Base-by-base conservation (phyloP, 306 rosid species). In the Arachis stenosperma region DNA sequence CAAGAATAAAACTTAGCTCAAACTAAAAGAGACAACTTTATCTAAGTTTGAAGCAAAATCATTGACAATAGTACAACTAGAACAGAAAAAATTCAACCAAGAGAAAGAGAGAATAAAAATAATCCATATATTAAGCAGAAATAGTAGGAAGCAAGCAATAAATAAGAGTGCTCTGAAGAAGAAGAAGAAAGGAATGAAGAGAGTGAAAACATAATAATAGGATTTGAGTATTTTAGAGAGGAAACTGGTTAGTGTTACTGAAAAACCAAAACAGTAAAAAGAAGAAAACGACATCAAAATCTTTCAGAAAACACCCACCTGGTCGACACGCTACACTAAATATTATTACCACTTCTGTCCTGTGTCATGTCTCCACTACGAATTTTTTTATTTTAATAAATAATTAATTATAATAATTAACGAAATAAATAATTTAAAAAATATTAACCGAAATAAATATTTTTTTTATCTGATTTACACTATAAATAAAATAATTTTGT, bases 181-280 rank as follows among this genome's bases (percentile, higher is more conserved):
- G 74, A 37, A 81, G 4, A 33, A 4, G 84, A 82, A 67, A 84
- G 73, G 82, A 84, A 80, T 78, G 74, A 81, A 76, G 81, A 9
- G 72, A 56, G 3, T 69, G 79, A 0, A 72, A 81, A 84, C 86
- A 83, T 79, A 33, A 33, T 33, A 33, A 33, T 33, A 81, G 84
- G 81, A 88, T 85, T 69, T 73, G 81, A 14, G 53, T 5, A n/a
- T 22, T 22, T 22, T 22, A 22, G 27, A 22, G 37, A 50, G 75
- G 48, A 65, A 76, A 58, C 71, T 40, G 50, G 62, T 42, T 9
- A 11, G 80, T 44, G 58, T 42, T 9, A 11, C 82, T 44, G 58
- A 41, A 30, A 33, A 33, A 33, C 3, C 37, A 33, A 1, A 9
- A 62, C 65, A 27, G 80, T 62, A 66, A 69, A 37, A 33, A 22